phyloP scores from a whole-genome alignment of 2,329 filamentous ascomycete genomes.

The Leptodontidium sp. region DNA sequence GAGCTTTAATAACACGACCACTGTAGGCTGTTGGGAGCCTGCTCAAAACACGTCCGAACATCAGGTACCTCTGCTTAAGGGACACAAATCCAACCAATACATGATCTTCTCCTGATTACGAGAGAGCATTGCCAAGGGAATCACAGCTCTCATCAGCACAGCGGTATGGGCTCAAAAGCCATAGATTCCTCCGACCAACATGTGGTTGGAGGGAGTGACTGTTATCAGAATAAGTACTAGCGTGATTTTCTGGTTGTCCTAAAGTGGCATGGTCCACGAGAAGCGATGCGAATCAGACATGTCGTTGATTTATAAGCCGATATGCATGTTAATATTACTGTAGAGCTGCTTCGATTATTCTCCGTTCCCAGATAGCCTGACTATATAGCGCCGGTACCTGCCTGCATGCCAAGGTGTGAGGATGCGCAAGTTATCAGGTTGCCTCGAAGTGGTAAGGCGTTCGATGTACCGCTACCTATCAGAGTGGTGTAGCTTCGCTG shows the following conservation, averaged over 20 bases:
- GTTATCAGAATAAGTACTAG: slow-evolving; percentile 8
- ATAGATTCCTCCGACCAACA: background rate
- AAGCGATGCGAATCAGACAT: slow-evolving; percentile 10
- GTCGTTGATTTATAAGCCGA: slow-evolving; percentile 4
- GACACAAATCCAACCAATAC: background rate
- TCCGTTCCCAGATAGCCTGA: slow-evolving; percentile 1
- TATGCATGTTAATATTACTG: background rate
- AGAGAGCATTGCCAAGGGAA: slow-evolving; percentile 15
- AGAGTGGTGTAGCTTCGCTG: background rate
- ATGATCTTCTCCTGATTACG: background rate
- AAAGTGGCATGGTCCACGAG: background rate
- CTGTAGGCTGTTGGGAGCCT: background rate
- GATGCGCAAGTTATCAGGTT: slow-evolving; percentile 4
- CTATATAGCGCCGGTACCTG: slow-evolving; percentile 5
- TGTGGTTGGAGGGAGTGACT: slow-evolving; percentile 6
- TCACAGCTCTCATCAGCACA: background rate
- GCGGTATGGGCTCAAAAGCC: background rate
- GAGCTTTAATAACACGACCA: background rate
- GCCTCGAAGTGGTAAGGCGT: slow-evolving; percentile 4
- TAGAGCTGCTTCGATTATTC: background rate
- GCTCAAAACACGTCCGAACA: background rate
- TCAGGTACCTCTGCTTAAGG: slow-evolving; percentile 6
- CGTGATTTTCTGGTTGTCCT: background rate
- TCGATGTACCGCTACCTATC: background rate
- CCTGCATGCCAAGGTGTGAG: background rate